Percentiles rank a stretch among this genome's conserved stretches.
These are phyloP conservation scores for Ogataea salicorniae DNA, from an alignment of 805 yeast species.

Conservation along the genomic window DNA sequence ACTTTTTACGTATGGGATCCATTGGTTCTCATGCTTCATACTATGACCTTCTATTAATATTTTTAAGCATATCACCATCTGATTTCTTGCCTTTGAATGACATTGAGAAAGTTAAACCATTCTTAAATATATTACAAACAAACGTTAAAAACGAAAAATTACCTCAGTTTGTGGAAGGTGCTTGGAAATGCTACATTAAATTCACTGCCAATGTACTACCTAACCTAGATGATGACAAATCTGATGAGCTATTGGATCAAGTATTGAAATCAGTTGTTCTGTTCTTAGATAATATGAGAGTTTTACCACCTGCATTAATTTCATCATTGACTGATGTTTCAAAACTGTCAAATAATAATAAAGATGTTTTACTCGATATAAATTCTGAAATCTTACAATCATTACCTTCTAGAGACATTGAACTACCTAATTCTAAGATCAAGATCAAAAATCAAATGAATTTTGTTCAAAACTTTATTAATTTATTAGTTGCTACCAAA, in stretches of 20 bases:
- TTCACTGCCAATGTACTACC: constrained; percentile 4
- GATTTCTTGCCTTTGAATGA: constrained; percentile 13
- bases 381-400: constrained; percentile 19
- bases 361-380: constrained; percentile 19
- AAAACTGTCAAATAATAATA: constrained; percentile 11
- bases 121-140: constrained; percentile 12
- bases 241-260: constrained; percentile 3
- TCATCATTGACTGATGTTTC: constrained; percentile 9
- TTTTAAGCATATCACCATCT: constrained; percentile 19
- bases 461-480: constrained; percentile 23
- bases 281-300: constrained; percentile 16
- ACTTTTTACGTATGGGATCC: constrained; percentile 48
- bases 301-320: constrained; percentile 7
- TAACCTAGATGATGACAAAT: constrained; percentile 2
- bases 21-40: constrained; percentile 48
- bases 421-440: constrained; percentile 11
- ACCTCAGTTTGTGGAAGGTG: constrained; percentile 16
- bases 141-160: constrained; percentile 23
- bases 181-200: constrained; percentile 26
- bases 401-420: constrained; percentile 19
- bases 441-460: constrained; percentile 5
- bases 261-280: constrained; percentile 10
- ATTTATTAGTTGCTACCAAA: constrained; percentile 9
- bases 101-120: constrained; percentile 4
- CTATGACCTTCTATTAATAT: constrained; percentile 28